Base-by-base conservation (phyloP, 441 rosid genomes). In the Flueggea neowawraea region DNA sequence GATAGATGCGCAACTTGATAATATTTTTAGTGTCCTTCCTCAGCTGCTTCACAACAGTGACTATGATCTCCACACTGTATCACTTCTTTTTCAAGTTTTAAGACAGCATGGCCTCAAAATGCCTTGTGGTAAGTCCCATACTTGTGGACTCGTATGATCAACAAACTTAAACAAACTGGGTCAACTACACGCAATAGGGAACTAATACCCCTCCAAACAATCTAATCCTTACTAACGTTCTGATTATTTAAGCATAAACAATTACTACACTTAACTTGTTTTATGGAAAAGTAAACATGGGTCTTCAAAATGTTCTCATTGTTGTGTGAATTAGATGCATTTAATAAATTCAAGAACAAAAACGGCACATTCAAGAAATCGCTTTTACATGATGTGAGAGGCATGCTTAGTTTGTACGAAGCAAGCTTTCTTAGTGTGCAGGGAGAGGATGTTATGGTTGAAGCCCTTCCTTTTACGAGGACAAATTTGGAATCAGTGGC, bases 401-500 rank as follows among this genome's bases (percentile, higher is more conserved):
- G 69, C 31, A 8, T 64, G 2, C 66, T 65, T 4, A 57, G 66
- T 22, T 65, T 70, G 22, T 70, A 65, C 11, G 74, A 70, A 51
- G 74, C 70, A 7, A 5, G 57, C 9, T 14, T 33, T 44, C 47
- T 70, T 3, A 36, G 66, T 11, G 32, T 65, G 15, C 49, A 51
- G n/a, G 66, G 70, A 15, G 74, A 70, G 60, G 62, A 70, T 31
- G 31, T 65, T 12, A 7, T 70, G 6, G 74, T 65, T 9, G 66
- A 70, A 58, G 74, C 74, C 0, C 62, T 60, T 55, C 16, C 9
- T 3, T 70, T 65, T 32, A 12, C 69, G 6, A 54, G 6, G 11
- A 12, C 41, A n/a, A 33, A 28, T 17, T 53, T 70, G 10, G 48
- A 65, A 52, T 16, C 41, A 4, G 5, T 6, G 45, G 54, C 33